Conservation (phyloP, 1,139 yeast species). For the Chernovozyma aurita region DNA sequence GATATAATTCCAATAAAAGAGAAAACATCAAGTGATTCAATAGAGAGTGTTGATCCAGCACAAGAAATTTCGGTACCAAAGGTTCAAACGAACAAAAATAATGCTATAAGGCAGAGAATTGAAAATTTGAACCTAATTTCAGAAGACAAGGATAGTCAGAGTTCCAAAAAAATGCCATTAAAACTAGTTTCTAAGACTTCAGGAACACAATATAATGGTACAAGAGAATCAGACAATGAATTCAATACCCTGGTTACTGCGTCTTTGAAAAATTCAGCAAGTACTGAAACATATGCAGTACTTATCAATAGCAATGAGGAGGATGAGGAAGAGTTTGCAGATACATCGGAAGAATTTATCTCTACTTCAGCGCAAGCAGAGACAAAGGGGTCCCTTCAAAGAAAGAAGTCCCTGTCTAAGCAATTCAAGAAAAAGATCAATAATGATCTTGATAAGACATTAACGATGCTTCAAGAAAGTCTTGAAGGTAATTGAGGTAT, state of each 20-base stretch:
- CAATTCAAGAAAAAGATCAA: slow-evolving; percentile 27
- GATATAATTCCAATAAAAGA: not conserved
- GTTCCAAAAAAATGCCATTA: too few species aligned
- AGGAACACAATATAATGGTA: too few species aligned
- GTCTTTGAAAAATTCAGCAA: not conserved
- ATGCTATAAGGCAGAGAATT: not conserved
- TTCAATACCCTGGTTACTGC: not conserved
- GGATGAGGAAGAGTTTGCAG: slow-evolving; percentile 14
- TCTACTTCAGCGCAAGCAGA: not conserved
- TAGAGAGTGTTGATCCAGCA: not conserved
- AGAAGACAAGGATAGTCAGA: not conserved
- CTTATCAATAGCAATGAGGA: slow-evolving; percentile 5
- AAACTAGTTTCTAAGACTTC: too few species aligned
- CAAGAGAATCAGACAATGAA: not conserved
- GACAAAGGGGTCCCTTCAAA: not conserved
- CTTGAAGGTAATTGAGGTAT: slow-evolving; percentile 13
- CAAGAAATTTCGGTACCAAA: too few species aligned
- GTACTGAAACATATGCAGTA: slow-evolving; percentile 2
- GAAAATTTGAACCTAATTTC: not conserved
- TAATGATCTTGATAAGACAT: slow-evolving; percentile 33
- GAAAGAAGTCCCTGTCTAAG: slow-evolving; percentile 13
- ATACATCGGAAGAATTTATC: slow-evolving; percentile 10
- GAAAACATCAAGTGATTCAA: not conserved
- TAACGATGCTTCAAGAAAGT: slow-evolving; percentile 40
- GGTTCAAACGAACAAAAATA: not conserved